Percentiles rank a stretch among this genome's conserved stretches.
Conservation (phyloP, 352 stramenopile species). For the Phytophthora cactorum region DNA sequence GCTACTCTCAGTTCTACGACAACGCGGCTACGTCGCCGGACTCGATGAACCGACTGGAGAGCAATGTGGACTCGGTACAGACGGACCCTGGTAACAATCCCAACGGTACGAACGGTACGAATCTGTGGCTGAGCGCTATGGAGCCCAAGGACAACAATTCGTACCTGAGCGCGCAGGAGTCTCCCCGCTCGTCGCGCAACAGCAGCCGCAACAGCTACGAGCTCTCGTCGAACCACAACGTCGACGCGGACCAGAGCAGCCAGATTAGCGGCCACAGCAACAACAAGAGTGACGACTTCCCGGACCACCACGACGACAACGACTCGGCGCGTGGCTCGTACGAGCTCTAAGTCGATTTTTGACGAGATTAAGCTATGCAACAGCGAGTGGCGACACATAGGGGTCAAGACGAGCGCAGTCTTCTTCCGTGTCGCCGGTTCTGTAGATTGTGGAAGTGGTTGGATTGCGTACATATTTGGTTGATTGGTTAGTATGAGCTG, state of each 20-base stretch:
- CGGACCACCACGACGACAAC: slow-evolving; percentile 74
- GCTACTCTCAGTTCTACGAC: slow-evolving; percentile 83
- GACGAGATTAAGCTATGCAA: slow-evolving; percentile 29
- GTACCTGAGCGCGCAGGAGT: slow-evolving; percentile 65
- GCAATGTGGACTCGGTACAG: slow-evolving; percentile 36
- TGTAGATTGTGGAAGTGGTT: slow-evolving; percentile 33
- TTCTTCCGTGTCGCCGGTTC: slow-evolving; percentile 17
- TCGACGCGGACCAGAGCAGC: slow-evolving; percentile 68
- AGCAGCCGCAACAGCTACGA: slow-evolving; percentile 78
- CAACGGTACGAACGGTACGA: slow-evolving; percentile 49
- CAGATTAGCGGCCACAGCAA: slow-evolving; percentile 74
- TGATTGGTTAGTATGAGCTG: slow-evolving; percentile 27
- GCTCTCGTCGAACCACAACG: slow-evolving; percentile 23
- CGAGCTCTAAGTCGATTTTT: slow-evolving; percentile 59
- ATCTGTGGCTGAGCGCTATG: slow-evolving; percentile 86
- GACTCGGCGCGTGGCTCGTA: slow-evolving; percentile 78
- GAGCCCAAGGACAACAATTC: slow-evolving; percentile 82
- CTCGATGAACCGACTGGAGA: slow-evolving; percentile 35
- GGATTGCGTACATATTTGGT: slow-evolving; percentile 35
- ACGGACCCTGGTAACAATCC: slow-evolving; percentile 24
- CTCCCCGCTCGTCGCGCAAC: slow-evolving; percentile 48
- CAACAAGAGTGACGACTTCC: slow-evolving; percentile 73
- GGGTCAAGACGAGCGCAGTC: slow-evolving; percentile 32
- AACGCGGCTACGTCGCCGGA: slow-evolving; percentile 63
- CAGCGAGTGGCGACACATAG: slow-evolving; percentile 16